Evolutionary conservation across 1,139 yeast genomes (phyloP), one percentile per base, ranked within the genome.

Genomic region (Yamadazyma friedrichii): DNA sequence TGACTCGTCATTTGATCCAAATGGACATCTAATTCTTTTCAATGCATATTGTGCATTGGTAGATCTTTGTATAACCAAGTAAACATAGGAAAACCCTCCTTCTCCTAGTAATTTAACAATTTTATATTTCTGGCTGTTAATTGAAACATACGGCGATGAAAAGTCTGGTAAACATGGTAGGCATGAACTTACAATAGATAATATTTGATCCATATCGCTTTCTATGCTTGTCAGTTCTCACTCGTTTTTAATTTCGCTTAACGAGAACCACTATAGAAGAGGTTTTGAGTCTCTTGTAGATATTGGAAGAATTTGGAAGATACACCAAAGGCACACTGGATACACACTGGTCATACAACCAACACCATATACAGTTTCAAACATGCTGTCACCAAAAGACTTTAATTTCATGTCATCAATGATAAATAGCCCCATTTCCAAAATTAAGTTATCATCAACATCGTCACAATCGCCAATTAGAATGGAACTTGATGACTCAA

Each of bases 61-160:
- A 27, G 80, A 73, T 50, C 75, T 72, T 29, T 55, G 61, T 10
- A 62, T 49, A 8, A 88, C 96, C 29, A 88, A 67, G 55, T 91
- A 91, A n/a, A 88, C 95, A 54, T 85, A 88, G 1, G 95, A 83
- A 56, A 86, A 86, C 6, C 95, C 95, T 1, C 96, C 95, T 64
- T 89, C 97, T 9, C 96, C 96, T 6, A 91, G 65, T 16, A 91
- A 71, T 46, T 80, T 76, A 38, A 80, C 64, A n/a, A 91, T 84
- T 47, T 62, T 68, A 59, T 78, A 81, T 34, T 60, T 62, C 30
- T 64, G 60, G 45, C 67, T 74, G 53, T 81, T 80, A 46, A 83
- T 71, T n/a, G 65, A 50, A 6, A 81, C 58, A 10, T 64, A 66
- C 0, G 85, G 84, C 8, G 70, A 59, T 33, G 74, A 48, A 36